phyloP scores from a whole-genome alignment of 2,329 filamentous ascomycete species.

The Chrysosporium keratinophilum region DNA sequence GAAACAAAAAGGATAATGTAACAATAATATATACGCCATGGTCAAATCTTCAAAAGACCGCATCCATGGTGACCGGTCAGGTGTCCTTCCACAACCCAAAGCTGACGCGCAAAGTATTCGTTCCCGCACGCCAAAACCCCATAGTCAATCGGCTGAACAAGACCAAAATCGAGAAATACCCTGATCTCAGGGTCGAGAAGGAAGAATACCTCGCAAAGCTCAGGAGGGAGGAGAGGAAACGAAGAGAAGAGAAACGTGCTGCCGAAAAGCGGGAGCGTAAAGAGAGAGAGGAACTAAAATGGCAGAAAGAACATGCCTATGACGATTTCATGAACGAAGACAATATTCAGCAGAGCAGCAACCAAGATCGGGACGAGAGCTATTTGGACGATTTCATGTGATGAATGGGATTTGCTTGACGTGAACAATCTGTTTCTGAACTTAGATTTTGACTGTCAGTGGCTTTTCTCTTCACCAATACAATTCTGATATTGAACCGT shows the following conservation, averaged over 20 bases:
- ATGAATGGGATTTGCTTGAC: background rate
- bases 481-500: too few relatives aligned
- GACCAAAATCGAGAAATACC: slow-evolving; percentile 79
- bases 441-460: background rate
- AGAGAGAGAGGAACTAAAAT: slow-evolving; percentile 81
- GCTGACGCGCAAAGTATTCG: slow-evolving; percentile 69
- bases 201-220: slow-evolving; percentile 64
- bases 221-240: slow-evolving; percentile 53
- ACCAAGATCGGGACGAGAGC: slow-evolving; percentile 67
- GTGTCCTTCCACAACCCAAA: slow-evolving; percentile 87
- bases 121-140: slow-evolving; percentile 69
- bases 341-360: slow-evolving; percentile 64
- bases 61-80: slow-evolving; percentile 89
- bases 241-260: slow-evolving; percentile 31
- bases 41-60: slow-evolving; percentile 91
- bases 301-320: slow-evolving; percentile 95
- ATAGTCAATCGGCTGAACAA: slow-evolving; percentile 98
- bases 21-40: slow-evolving; percentile 96
- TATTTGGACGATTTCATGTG: slow-evolving; percentile 91
- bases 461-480: background rate
- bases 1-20: slow-evolving; percentile 98
- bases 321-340: slow-evolving; percentile 84
- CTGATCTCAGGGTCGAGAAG: slow-evolving; percentile 71
- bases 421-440: background rate
- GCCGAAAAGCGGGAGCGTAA: slow-evolving; percentile 43